phyloP scores from a whole-genome alignment of 1,284 basidiomycete species.

The Cystobasidium sp. region DNA sequence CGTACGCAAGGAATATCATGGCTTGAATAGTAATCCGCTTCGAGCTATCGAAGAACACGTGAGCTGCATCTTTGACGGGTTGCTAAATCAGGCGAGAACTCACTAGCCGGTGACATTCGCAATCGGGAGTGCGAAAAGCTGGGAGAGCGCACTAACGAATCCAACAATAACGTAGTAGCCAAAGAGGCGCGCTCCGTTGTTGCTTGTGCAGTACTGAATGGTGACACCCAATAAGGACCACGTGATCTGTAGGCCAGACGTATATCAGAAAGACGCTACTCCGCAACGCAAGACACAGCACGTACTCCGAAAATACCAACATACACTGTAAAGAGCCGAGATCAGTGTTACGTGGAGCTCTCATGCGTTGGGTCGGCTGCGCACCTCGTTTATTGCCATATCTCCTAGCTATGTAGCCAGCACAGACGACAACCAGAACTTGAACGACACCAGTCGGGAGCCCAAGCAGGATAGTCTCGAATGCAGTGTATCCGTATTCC shows the following conservation, averaged over 20 bases:
- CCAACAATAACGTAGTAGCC: slow-evolving; percentile 43
- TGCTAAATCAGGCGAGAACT: background rate
- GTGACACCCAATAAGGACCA: slow-evolving; percentile 30
- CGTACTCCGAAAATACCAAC: slow-evolving; percentile 33
- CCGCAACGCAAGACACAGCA: background rate
- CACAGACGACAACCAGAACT: slow-evolving; percentile 21
- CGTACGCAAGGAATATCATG: slow-evolving; percentile 40
- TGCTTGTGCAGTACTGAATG: slow-evolving; percentile 38
- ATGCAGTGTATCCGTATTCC: slow-evolving; percentile 37
- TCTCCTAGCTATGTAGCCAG: slow-evolving; percentile 21
- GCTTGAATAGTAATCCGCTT: slow-evolving; percentile 42
- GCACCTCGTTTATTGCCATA: slow-evolving; percentile 30
- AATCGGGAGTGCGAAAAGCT: slow-evolving; percentile 34
- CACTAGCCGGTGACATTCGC: slow-evolving; percentile 42
- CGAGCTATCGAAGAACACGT: slow-evolving; percentile 7
- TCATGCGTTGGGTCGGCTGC: background rate
- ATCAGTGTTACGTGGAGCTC: background rate
- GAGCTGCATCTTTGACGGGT: background rate
- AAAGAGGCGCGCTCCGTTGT: slow-evolving; percentile 38
- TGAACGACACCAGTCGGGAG: slow-evolving; percentile 36
- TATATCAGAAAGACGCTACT: background rate
- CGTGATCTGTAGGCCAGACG: slow-evolving; percentile 13
- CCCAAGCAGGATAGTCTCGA: slow-evolving; percentile 42
- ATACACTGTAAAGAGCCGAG: slow-evolving; percentile 6
- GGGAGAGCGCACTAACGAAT: slow-evolving; percentile 25